Conservation (phyloP, 2,329 filamentous ascomycete species). For the Colletotrichum aenigma region DNA sequence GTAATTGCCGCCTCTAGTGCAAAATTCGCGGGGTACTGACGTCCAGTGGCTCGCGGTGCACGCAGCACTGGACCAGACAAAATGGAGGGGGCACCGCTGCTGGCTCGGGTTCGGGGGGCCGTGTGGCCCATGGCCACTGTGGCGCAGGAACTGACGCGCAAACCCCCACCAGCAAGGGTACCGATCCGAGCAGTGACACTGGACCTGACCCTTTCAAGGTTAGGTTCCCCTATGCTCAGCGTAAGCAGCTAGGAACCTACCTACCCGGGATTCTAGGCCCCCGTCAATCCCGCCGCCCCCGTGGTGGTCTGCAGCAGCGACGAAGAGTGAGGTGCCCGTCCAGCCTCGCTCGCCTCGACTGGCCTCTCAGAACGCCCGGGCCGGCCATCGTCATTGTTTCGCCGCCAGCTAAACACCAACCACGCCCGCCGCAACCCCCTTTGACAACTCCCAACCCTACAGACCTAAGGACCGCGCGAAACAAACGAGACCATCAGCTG, state of each 20-base stretch:
- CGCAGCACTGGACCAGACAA: neutral
- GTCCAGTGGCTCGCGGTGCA: neutral
- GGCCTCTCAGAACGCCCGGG: neutral
- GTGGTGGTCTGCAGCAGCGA: neutral
- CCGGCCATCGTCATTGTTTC: conserved; percentile 20
- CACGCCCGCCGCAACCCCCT: neutral
- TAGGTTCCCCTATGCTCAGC: neutral
- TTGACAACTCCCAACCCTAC: neutral
- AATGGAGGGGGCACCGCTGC: neutral
- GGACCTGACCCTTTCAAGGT: neutral
- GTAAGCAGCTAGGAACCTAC: neutral
- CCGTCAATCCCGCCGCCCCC: neutral
- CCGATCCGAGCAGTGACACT: neutral
- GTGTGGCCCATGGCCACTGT: neutral
- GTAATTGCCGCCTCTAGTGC: neutral
- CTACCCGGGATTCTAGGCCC: neutral
- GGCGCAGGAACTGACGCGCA: conserved; percentile 16
- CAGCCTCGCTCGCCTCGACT: neutral
- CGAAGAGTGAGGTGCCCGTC: neutral
- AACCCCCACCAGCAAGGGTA: conserved; percentile 3
- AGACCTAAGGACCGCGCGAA: neutral
- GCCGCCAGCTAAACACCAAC: neutral
- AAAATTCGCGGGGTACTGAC: neutral
- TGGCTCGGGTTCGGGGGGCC: neutral
- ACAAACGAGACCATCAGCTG: neutral